Evolutionary conservation across 2,329 filamentous ascomycete genomes (phyloP), one percentile per base, ranked within the genome.

Genomic region (Plectosphaerella cucumerina): DNA sequence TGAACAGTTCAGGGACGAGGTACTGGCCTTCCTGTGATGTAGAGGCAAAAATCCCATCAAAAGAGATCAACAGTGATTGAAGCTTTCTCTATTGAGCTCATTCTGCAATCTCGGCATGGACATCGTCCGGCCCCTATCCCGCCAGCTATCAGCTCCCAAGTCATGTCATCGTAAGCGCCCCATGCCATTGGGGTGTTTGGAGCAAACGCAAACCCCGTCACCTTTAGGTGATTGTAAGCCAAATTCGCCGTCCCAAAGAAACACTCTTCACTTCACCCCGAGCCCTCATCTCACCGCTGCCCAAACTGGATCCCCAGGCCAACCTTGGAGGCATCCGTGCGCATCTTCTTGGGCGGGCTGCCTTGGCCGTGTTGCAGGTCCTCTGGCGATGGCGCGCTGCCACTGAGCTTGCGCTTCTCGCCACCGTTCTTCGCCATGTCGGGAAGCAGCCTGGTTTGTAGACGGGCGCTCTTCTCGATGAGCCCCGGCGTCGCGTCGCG

Each of bases 261-360:
- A 31, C 9, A 31, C 8, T 31, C 26, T 8, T 31, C 26, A 31
- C 26, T 3, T 5, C 26, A 3, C 3, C 26, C 23, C 23, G 5
- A 26, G 23, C 5, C 23, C 23, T n/a, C n/a, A n/a, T n/a, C 34
- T 39, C 35, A 42, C 3, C 23, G 21, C 37, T 62, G 52, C 48
- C 69, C 59, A 52, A 79, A 78, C 52, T 77, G 74, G 53, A 83
- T 82, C 3, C 78, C 79, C 35, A 82, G 60, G 0, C 79, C 79
- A 14, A 82, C 69, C 14, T 21, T 23, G 9, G 21, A 18, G 14
- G 12, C 21, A 18, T 44, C 47, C 5, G 75, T 67, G 21, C 75
- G 70, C 48, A 73, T 62, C 65, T 75, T 82, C 65, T 83, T 83
- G 1, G 72, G 66, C 23, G 78, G 77, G 58, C 76, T 81, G 6